phyloP scores from a whole-genome alignment of 2,329 filamentous ascomycete species.

The Diplodia seriata region DNA sequence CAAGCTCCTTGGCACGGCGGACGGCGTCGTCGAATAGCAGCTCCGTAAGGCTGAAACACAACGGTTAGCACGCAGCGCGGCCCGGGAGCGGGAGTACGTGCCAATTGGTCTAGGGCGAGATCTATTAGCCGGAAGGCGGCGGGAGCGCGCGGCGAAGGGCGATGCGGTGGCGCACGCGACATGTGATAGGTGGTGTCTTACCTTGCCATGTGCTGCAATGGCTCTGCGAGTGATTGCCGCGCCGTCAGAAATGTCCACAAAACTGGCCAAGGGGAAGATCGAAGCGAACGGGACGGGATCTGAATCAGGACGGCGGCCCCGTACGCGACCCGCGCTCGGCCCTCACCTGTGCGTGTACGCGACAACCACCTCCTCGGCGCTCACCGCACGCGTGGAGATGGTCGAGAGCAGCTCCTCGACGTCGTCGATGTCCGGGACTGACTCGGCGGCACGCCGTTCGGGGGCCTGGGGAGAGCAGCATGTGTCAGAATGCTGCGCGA shows the following conservation, averaged over 20 bases:
- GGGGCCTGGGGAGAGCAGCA: not conserved
- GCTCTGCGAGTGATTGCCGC: constrained; percentile 21
- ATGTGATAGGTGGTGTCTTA: not conserved
- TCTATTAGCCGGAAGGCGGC: constrained; percentile 21
- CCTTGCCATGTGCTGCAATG: constrained; percentile 23
- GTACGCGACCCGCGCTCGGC: constrained; percentile 18
- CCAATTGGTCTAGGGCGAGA: constrained; percentile 29
- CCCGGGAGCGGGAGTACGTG: constrained; percentile 27
- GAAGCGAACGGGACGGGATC: not conserved
- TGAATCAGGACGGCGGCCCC: constrained; percentile 6
- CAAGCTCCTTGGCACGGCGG: constrained; percentile 50
- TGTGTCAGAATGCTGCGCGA: constrained; percentile 5
- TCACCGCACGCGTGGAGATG: constrained; percentile 24
- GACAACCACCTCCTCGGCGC: constrained; percentile 15
- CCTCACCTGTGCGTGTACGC: constrained; percentile 27
- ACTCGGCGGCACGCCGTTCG: not conserved
- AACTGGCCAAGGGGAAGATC: constrained; percentile 19
- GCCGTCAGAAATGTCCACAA: constrained; percentile 11
- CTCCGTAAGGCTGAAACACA: constrained; percentile 44
- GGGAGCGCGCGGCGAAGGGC: not conserved
- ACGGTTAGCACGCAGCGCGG: constrained; percentile 21
- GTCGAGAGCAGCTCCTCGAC: constrained; percentile 16
- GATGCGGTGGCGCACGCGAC: too few species aligned
- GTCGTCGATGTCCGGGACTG: constrained; percentile 6
- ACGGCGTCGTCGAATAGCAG: constrained; percentile 55